Conservation (phyloP, 2,329 filamentous ascomycete species). For the Calonectria pteridis region DNA sequence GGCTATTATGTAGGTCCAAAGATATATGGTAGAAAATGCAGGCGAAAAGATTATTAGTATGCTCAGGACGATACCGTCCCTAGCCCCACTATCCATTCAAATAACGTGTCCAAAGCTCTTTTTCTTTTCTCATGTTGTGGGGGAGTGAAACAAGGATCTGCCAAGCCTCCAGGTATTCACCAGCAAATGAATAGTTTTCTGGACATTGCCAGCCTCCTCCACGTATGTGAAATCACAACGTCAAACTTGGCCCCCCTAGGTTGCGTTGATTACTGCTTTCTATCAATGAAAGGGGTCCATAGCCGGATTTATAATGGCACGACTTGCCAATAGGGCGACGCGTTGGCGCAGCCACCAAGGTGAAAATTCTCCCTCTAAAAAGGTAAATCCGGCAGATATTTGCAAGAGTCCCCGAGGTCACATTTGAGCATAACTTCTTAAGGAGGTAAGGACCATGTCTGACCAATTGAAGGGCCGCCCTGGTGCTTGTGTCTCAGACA, state of each 20-base stretch:
- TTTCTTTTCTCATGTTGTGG: neutral
- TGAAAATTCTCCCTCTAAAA: neutral
- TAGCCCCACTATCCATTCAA: too few species aligned
- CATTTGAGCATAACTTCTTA: neutral
- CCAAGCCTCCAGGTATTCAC: neutral
- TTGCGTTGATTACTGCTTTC: neutral
- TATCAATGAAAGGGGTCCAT: neutral
- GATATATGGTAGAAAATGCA: too few species aligned
- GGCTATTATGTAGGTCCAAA: too few species aligned
- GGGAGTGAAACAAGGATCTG: neutral
- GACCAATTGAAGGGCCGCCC: neutral
- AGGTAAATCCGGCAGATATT: neutral
- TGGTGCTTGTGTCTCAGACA: neutral
- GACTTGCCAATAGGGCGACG: neutral
- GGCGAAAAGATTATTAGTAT: neutral
- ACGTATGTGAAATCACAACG: neutral
- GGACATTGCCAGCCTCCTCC: neutral
- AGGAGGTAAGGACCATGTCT: neutral
- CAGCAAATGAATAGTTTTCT: neutral
- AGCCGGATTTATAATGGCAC: neutral
- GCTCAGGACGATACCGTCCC: too few species aligned
- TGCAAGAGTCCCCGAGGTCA: neutral
- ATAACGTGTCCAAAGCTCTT: neutral
- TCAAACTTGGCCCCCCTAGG: too few species aligned
- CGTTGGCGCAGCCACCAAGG: neutral